These are phyloP conservation scores for Claviceps lovelessii DNA, from an alignment of 2,329 filamentous ascomycete genomes.

Conservation along the genomic window DNA sequence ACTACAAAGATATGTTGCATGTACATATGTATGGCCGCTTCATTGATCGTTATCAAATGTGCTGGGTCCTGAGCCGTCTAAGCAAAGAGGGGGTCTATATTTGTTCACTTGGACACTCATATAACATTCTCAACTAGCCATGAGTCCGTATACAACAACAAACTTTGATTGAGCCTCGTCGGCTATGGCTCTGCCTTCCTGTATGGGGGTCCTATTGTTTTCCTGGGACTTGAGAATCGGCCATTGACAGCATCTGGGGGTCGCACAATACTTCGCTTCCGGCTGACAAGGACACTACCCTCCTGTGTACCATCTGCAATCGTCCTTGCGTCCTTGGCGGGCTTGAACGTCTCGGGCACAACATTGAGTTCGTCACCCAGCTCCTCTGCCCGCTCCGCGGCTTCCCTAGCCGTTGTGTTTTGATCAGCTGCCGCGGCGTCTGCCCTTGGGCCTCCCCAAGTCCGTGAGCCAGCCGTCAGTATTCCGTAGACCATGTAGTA, in stretches of 20 bases:
- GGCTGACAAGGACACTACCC: slow-evolving; percentile 24
- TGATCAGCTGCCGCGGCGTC: slow-evolving; percentile 72
- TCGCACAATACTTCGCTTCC: slow-evolving; percentile 45
- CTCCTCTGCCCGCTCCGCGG: slow-evolving; percentile 66
- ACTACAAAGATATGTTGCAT: no score
- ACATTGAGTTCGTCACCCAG: slow-evolving; percentile 81
- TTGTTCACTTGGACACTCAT: no score
- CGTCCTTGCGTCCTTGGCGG: slow-evolving; percentile 36
- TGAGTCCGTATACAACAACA: not conserved
- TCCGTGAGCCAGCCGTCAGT: slow-evolving; percentile 84
- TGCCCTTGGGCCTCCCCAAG: slow-evolving; percentile 86
- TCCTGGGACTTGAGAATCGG: slow-evolving; percentile 54
- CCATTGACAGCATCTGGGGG: slow-evolving; percentile 65
- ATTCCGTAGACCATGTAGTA: slow-evolving; percentile 96
- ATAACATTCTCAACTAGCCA: not conserved
- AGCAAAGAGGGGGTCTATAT: no score
- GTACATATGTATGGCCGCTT: no score
- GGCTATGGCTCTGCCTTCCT: not conserved
- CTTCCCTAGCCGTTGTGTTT: slow-evolving; percentile 63
- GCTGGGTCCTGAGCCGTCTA: no score
- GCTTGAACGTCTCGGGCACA: slow-evolving; percentile 70
- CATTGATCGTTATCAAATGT: no score
- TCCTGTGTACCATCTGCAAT: slow-evolving; percentile 16
- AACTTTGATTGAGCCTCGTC: not conserved
- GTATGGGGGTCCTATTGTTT: not conserved